Evolutionary conservation across 129 eudicot genomes (phyloP), one percentile per base, ranked within the genome.

Genomic region (Scalesia atractyloides): DNA sequence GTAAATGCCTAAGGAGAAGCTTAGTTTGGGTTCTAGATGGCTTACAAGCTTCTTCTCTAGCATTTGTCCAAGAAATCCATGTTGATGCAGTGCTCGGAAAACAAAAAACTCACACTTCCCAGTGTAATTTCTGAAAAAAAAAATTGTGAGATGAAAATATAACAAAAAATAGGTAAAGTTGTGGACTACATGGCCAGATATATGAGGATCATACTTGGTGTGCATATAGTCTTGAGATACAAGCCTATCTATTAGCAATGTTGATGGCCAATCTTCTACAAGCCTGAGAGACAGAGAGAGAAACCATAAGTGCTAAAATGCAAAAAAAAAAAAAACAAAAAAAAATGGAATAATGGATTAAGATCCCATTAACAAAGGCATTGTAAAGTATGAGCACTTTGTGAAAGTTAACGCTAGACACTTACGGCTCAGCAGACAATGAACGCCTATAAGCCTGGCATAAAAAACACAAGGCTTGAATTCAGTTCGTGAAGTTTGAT

Each of bases 381-480:
- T n/a, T 9, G 19, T 8, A 63, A 20, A 52, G 37, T 56, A 76
- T 72, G 60, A 76, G 65, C 58, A 80, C 49, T 61, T 58, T 52
- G 41, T 11, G 36, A 60, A 62, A 9, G 52, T 48, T 67, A 70
- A 43, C 50, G 16, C 17, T 4, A 72, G 17, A 20, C 48, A 71
- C 97, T 87, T 91, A 87, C 97, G 86, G 47, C 63, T 91, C 89
- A 46, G 95, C 82, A 61, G 95, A 84, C 18, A 91, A 66, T 54
- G 89, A 86, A 84, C 77, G 84, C 73, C 89, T 76, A 75, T 85
- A 91, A n/a, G 86, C 95, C 97, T 91, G 91, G 39, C 62, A 77
- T 69, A 75, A 48, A 33, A 41, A 58, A 46, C 47, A 64, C 66
- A 64, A 69, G 61, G 37, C 65, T 53, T n/a, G 50, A n/a, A 46